These are phyloP conservation scores for Phalaenopsis aphrodite DNA, from an alignment of 106 monocot genomes.

Conservation along the genomic window DNA sequence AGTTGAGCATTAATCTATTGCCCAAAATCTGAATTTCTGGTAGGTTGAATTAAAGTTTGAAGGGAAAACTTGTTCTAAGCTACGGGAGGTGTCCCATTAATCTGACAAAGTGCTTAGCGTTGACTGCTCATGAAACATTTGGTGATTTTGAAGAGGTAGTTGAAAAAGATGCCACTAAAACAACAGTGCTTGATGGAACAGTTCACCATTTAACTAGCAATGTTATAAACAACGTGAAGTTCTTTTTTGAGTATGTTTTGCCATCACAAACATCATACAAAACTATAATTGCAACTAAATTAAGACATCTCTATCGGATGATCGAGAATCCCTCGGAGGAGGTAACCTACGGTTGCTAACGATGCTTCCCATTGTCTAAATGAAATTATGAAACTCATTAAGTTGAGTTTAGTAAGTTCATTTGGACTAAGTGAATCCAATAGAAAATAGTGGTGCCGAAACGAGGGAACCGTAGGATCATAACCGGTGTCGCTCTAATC, in stretches of 20 bases:
- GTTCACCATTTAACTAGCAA: slow-evolving; percentile 81
- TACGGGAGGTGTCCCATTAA: slow-evolving; percentile 59
- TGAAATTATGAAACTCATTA: no score
- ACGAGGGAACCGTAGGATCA: no score
- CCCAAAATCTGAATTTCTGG: not conserved
- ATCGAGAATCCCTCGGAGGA: no score
- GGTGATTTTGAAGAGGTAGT: slow-evolving; percentile 97
- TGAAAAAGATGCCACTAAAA: slow-evolving; percentile 93
- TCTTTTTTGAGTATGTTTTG: slow-evolving; percentile 39
- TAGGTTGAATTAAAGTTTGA: slow-evolving; percentile 87
- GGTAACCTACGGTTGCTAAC: no score
- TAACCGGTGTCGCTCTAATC: no score
- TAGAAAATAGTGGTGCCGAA: no score
- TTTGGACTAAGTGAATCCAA: no score
- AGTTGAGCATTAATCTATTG: not conserved
- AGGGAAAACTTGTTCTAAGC: slow-evolving; percentile 64
- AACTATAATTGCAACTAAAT: no score
- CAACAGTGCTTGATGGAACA: slow-evolving; percentile 77
- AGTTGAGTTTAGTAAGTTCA: no score
- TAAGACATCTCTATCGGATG: no score
- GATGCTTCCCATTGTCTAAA: no score
- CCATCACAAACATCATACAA: no score
- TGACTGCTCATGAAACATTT: slow-evolving; percentile 85
- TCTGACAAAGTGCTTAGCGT: slow-evolving; percentile 59
- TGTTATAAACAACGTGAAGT: slow-evolving; percentile 71